Evolutionary conservation across 2,329 filamentous ascomycete species (phyloP), one percentile per base, ranked within the genome.

Genomic region (Aureobasidium subglaciale): DNA sequence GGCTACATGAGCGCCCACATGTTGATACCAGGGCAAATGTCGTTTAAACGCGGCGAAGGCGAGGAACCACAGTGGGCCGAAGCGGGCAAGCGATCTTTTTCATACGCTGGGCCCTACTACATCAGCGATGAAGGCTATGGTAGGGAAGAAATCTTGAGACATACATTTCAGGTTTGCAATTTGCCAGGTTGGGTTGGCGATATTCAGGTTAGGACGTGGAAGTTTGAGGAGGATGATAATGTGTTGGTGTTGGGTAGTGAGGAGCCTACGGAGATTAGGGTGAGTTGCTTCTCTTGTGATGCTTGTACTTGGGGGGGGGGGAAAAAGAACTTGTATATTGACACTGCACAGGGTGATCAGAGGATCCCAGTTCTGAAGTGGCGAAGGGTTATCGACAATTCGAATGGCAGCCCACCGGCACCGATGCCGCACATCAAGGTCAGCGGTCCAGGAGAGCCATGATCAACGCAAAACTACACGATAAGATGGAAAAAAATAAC

Each of bases 1-100:
- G 65, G 67, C 49, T 65, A 68, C 61, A 67, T 69, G 64, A 65
- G 64, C 35, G 65, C 66, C 2, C 64, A 68, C 49, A 60, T 69
- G 40, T 56, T 62, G 16, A 65, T 63, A 20, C 67, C 65, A 1
- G 64, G 64, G 13, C 66, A 67, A 58, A 55, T 58, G 48, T 63
- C 60, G 52, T 70, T 70, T 65, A 68, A 68, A 57, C 67, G 68
- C 20, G 69, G 67, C 13, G 65, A 67, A 45, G 68, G 65, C 15
- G 67, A 70, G 53, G 68, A 70, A 53, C 62, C 68, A 35, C 67
- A 70, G 49, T 71, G 69, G 69, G 68, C 69, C 15, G 69, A 71
- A 48, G 68, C 69, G 4, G 67, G 66, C 13, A 70, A 70, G 57
- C 60, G 69, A 18, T 70, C 64, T 58, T 69, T 70, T 34, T 63